Evolutionary conservation across 306 rosid genomes (phyloP).

Genomic region (Carpinus viminea): DNA sequence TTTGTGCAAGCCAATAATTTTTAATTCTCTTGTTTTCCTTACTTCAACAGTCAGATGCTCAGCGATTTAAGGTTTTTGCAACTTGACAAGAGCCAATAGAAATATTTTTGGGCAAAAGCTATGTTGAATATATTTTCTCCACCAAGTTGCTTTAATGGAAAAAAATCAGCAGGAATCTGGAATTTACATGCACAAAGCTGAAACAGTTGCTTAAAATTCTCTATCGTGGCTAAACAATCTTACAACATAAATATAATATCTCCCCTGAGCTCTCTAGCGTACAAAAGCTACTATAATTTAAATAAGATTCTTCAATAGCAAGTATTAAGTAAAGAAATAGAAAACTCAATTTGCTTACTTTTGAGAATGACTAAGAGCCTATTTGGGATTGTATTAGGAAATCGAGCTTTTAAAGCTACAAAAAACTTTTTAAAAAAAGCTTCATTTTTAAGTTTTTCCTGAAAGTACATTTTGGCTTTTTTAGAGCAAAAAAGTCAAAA

Average conservation of each 20-base stretch:
- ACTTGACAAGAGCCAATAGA: not conserved
- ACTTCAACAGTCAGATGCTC: not conserved
- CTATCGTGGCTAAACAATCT: not conserved
- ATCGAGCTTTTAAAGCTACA: no score
- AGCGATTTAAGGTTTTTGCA: not conserved
- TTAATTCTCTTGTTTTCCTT: not conserved
- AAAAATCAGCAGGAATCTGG: not conserved
- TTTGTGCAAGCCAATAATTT: not conserved
- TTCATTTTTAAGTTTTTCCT: no score
- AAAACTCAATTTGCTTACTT: no score
- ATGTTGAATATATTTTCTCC: conserved; percentile 1
- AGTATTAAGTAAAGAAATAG: not conserved
- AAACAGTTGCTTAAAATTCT: not conserved
- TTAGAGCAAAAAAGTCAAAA: no score
- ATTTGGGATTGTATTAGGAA: no score
- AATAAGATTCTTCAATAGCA: not conserved
- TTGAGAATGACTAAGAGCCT: no score
- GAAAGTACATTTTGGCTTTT: no score
- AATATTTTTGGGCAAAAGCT: not conserved
- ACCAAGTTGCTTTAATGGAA: not conserved
- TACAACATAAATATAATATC: no score
- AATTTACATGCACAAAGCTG: not conserved
- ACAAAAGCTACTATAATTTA: no score
- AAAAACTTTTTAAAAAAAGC: no score
- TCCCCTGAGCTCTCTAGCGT: no score